Evolutionary conservation across 2,329 filamentous ascomycete species (phyloP).

Genomic region (Colletotrichum sp.): DNA sequence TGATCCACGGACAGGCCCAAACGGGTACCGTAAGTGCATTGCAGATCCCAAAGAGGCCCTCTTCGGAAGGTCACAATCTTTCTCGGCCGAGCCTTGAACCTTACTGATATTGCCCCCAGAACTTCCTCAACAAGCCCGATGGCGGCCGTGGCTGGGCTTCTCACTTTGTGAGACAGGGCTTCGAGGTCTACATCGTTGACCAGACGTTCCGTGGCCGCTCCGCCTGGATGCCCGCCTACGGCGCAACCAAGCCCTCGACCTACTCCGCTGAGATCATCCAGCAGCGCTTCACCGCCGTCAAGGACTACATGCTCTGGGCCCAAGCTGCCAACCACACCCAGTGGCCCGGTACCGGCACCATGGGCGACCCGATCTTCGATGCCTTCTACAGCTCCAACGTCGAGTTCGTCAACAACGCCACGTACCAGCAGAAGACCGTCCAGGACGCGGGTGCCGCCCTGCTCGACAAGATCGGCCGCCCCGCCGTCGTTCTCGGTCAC

Average conservation of each 20-base stretch:
- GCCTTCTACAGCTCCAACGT: constrained; percentile 44
- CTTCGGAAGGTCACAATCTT: not conserved
- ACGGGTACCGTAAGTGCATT: constrained; percentile 40
- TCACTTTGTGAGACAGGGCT: constrained; percentile 49
- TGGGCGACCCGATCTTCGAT: constrained; percentile 46
- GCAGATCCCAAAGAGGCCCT: not conserved
- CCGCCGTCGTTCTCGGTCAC: constrained; percentile 46
- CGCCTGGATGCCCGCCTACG: constrained; percentile 39
- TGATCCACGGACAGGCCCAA: constrained; percentile 48
- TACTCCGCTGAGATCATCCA: constrained; percentile 40
- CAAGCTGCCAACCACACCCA: constrained; percentile 45
- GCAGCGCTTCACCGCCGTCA: constrained; percentile 41
- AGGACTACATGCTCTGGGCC: constrained; percentile 39
- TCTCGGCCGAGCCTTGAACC: not conserved
- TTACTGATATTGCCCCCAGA: constrained; percentile 28
- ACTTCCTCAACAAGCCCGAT: constrained; percentile 53
- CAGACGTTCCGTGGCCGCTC: constrained; percentile 51
- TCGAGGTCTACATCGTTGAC: constrained; percentile 53
- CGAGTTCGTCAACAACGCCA: constrained; percentile 37
- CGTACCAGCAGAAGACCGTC: constrained; percentile 39
- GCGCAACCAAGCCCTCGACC: constrained; percentile 24
- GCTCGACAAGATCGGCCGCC: constrained; percentile 46
- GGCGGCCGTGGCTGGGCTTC: constrained; percentile 53
- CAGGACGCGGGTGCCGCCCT: constrained; percentile 45
- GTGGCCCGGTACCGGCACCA: constrained; percentile 44